phyloP scores from a whole-genome alignment of 306 rosid species.

The Lagenaria siceraria region DNA sequence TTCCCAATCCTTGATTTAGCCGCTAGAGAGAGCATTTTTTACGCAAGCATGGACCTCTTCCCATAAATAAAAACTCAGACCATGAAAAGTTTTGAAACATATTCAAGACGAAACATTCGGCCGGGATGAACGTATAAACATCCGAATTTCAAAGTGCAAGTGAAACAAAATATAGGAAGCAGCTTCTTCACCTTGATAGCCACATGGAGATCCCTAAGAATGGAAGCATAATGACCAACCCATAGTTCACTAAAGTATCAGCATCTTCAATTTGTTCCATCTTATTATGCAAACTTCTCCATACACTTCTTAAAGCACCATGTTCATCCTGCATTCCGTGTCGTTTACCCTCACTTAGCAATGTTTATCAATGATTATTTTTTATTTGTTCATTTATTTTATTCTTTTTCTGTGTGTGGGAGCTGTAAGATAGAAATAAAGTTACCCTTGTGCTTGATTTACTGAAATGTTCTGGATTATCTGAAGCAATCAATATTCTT shows the following conservation, averaged over 20 bases:
- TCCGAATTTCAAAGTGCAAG: background rate
- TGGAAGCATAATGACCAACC: conserved; percentile 53
- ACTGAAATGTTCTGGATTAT: conserved; percentile 19
- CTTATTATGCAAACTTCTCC: conserved; percentile 29
- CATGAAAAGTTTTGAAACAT: background rate
- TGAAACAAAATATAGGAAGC: background rate
- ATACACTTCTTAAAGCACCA: conserved; percentile 22
- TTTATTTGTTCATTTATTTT: no score
- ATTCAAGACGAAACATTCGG: background rate
- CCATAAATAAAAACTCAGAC: background rate
- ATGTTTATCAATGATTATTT: background rate
- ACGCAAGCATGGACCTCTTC: background rate
- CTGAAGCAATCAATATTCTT: conserved; percentile 22
- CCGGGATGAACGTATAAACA: background rate
- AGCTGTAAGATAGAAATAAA: background rate
- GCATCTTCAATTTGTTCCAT: conserved; percentile 30
- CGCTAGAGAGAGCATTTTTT: background rate
- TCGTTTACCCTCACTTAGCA: conserved; percentile 14
- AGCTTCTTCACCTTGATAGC: conserved; percentile 25
- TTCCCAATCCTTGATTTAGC: background rate
- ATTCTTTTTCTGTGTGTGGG: background rate
- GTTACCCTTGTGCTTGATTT: conserved; percentile 31
- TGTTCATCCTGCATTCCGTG: conserved; percentile 38
- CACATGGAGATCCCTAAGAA: conserved; percentile 43
- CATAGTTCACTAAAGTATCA: conserved; percentile 54